Evolutionary conservation across 1,139 yeast species (phyloP).

Genomic region (Pneumocystis murina): DNA sequence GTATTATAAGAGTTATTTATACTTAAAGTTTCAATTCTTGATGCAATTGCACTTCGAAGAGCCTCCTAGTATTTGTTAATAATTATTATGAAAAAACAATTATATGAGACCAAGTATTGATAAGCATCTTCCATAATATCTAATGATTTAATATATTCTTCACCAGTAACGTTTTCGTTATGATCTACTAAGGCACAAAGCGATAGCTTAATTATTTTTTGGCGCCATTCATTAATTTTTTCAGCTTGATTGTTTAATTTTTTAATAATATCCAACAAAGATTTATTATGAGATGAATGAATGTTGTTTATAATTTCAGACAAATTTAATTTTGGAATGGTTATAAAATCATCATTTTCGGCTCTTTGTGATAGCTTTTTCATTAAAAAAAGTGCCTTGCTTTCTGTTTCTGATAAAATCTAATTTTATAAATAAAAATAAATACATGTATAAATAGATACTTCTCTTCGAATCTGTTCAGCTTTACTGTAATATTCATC

Average conservation of each 20-base stretch:
- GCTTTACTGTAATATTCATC: constrained; percentile 44
- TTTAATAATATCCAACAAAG: constrained; percentile 18
- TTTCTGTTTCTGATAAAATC: constrained; percentile 15
- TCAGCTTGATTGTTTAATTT: constrained; percentile 43
- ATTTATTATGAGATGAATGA: constrained; percentile 15
- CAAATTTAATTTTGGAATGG: constrained; percentile 17
- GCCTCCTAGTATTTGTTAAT: neutral
- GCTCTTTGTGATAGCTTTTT: constrained; percentile 13
- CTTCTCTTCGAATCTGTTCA: constrained; percentile 41
- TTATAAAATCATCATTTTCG: constrained; percentile 16
- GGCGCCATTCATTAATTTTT: constrained; percentile 42
- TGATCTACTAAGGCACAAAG: constrained; percentile 33
- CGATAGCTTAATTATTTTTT: constrained; percentile 33
- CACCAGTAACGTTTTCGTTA: constrained; percentile 45
- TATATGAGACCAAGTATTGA: neutral
- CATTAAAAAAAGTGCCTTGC: constrained; percentile 18
- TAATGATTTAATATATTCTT: constrained; percentile 61
- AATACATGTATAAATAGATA: constrained; percentile 32
- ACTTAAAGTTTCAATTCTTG: neutral
- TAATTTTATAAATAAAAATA: neutral
- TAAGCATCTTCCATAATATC: neutral
- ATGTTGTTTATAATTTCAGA: constrained; percentile 19
- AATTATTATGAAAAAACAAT: neutral
- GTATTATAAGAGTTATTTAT: neutral
- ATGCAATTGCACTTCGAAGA: neutral